phyloP scores from a whole-genome alignment of 257 asterid genomes.

The Forsythia suspensa region DNA sequence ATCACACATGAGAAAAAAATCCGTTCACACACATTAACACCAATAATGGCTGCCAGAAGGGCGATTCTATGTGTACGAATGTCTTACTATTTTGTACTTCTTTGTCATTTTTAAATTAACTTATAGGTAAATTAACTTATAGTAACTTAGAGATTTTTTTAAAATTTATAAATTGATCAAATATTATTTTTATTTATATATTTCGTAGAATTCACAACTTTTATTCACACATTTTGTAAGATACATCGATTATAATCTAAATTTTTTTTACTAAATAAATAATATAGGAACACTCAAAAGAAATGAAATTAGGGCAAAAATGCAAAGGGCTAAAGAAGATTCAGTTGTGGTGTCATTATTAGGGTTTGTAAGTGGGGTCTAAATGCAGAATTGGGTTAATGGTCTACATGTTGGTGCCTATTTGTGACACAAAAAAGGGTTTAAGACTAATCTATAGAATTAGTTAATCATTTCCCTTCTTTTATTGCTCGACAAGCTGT shows the following conservation, averaged over 20 bases:
- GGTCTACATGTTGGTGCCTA: slow-evolving; percentile 55
- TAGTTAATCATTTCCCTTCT: slow-evolving; percentile 31
- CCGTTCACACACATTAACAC: slow-evolving; percentile 12
- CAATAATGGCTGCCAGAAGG: slow-evolving; percentile 46
- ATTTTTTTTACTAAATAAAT: too few relatives aligned
- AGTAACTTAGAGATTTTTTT: too few relatives aligned
- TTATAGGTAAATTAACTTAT: neutral
- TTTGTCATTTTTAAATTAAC: neutral
- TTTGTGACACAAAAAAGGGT: slow-evolving; percentile 44
- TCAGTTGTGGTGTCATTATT: slow-evolving; percentile 36
- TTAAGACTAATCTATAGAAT: slow-evolving; percentile 35
- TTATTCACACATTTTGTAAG: too few relatives aligned
- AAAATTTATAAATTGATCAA: too few relatives aligned
- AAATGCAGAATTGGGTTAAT: slow-evolving; percentile 29
- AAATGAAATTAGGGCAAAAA: neutral
- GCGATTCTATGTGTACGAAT: slow-evolving; percentile 39
- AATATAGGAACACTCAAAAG: too few relatives aligned
- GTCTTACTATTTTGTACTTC: neutral
- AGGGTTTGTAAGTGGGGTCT: slow-evolving; percentile 39
- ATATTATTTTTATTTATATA: too few relatives aligned
- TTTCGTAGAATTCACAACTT: too few relatives aligned
- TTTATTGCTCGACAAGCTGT: slow-evolving; percentile 62
- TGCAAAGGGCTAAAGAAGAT: neutral
- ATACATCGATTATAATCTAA: too few relatives aligned
- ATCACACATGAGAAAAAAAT: slow-evolving; percentile 43